Conservation (phyloP, 208 protist genomes). For the Jaenimonas drosophilae region DNA sequence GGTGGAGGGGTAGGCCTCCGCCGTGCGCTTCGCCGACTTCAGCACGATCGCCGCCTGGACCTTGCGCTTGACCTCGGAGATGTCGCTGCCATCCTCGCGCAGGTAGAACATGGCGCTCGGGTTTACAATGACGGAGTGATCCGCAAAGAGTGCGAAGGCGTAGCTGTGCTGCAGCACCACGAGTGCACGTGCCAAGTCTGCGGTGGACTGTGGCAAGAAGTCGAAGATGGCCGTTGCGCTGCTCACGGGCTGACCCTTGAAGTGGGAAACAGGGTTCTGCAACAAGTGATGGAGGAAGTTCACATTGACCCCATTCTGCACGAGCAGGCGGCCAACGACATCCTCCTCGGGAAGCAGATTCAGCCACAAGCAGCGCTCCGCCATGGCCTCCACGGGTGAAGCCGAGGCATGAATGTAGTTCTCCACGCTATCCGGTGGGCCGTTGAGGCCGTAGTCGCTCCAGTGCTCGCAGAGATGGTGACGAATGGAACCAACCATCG, state of each 20-base stretch:
- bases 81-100: not conserved
- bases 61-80: not conserved
- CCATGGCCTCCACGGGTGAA: constrained; percentile 65
- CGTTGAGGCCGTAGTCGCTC: constrained; percentile 40
- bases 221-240: constrained; percentile 15
- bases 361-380: constrained; percentile 78
- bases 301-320: constrained; percentile 32
- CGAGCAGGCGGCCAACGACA: constrained; percentile 44
- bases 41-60: not conserved
- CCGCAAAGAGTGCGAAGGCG: not conserved
- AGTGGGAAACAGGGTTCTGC: constrained; percentile 38
- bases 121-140: constrained; percentile 1
- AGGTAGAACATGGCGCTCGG: not conserved
- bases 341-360: constrained; percentile 34
- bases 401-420: constrained; percentile 67
- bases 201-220: constrained; percentile 5
- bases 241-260: constrained; percentile 15
- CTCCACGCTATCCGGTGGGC: constrained; percentile 52
- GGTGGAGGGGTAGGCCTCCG: not conserved
- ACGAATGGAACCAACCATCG: constrained; percentile 37
- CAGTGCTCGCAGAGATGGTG: constrained; percentile 37
- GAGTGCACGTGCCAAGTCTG: constrained; percentile 1
- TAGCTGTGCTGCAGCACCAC: constrained; percentile 5
- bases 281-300: constrained; percentile 30
- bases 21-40: not conserved